phyloP scores from a whole-genome alignment of 73 alveolate species.

The Tetrahymena malaccensis region DNA sequence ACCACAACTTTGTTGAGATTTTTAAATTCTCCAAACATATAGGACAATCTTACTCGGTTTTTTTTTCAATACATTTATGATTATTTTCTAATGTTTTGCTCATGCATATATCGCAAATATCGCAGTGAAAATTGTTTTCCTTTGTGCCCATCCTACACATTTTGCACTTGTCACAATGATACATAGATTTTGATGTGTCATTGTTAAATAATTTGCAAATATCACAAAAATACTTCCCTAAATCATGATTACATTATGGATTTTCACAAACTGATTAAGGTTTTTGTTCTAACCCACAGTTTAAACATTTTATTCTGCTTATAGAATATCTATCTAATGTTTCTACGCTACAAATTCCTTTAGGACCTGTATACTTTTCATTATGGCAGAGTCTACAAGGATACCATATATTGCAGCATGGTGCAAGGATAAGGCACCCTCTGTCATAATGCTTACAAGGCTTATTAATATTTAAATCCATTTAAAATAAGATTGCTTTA shows the following conservation, averaged over 20 bases:
- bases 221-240: constrained; percentile 61
- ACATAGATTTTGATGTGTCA: constrained; percentile 41
- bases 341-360: constrained; percentile 50
- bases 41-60: constrained; percentile 52
- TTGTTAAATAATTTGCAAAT: constrained; percentile 59
- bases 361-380: constrained; percentile 48
- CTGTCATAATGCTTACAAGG: constrained; percentile 64
- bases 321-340: constrained; percentile 56
- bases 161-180: constrained; percentile 70
- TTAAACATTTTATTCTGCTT: constrained; percentile 43
- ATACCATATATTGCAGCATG: constrained; percentile 63
- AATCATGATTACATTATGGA: constrained; percentile 32
- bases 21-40: constrained; percentile 60
- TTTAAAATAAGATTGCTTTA: background rate
- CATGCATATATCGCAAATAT: constrained; percentile 62
- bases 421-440: constrained; percentile 51
- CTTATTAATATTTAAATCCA: background rate
- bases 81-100: constrained; percentile 1
- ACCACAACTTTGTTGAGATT: constrained; percentile 34
- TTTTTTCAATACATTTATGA: constrained; percentile 48
- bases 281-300: constrained; percentile 32
- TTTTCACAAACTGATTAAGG: constrained; percentile 40
- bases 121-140: constrained; percentile 63
- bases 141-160: constrained; percentile 72
- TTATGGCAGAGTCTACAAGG: constrained; percentile 81